Evolutionary conservation across 345 rosid genomes (phyloP).

Genomic region (Corymbia maculata): DNA sequence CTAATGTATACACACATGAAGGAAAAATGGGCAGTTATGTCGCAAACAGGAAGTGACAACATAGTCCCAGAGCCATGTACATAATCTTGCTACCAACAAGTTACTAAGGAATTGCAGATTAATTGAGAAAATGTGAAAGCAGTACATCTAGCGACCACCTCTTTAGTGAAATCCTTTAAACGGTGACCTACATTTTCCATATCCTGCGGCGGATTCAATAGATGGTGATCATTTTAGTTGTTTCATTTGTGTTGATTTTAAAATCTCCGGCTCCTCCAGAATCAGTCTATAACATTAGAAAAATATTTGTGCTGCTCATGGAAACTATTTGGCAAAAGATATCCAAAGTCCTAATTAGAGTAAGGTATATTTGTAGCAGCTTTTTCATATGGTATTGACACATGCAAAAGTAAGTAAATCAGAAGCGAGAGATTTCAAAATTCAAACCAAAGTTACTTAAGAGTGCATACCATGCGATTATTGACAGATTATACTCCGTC

Average conservation of each 20-base stretch:
- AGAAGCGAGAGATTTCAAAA: not conserved
- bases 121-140: not conserved
- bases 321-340: not conserved
- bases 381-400: not conserved
- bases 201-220: not conserved
- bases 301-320: not conserved
- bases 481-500: not conserved
- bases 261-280: not conserved
- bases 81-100: not conserved
- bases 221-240: not conserved
- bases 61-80: not conserved
- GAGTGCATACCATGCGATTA: not conserved
- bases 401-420: not conserved
- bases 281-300: not conserved
- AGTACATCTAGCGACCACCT: not conserved
- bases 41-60: not conserved
- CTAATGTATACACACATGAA: not conserved
- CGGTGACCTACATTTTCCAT: not conserved
- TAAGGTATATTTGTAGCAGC: fast-evolving
- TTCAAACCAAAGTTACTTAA: not conserved
- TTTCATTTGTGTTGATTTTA: not conserved
- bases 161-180: not conserved
- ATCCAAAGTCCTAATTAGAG: not conserved
- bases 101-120: not conserved
- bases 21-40: not conserved